Base-by-base conservation (phyloP, 1,284 basidiomycete genomes). In the Puccinia polysora region DNA sequence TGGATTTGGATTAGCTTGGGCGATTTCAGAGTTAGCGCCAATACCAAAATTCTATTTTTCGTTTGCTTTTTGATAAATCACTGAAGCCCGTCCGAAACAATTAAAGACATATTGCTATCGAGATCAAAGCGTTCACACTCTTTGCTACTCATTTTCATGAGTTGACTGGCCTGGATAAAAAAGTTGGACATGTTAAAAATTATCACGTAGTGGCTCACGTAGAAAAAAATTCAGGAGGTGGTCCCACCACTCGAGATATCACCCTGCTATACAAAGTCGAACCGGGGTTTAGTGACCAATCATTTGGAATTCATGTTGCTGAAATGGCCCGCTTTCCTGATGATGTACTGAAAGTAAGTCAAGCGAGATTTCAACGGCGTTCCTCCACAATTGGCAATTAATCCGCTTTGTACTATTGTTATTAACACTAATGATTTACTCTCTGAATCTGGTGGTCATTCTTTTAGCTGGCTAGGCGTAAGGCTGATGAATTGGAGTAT, bases 71-170 rank as follows among this genome's bases (percentile, higher is more conserved):
- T 36, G 20, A n/a, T 68, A 23, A 43, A 43, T 18, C 18, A 43
- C 28, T 5, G n/a, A 25, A 30, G 52, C 28, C 40, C 7, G 40
- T 8, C 8, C 45, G 30, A 18, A 47, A 18, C 18, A 23, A 36
- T 14, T 15, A 36, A 62, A 94, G 91, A 80, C 89, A 95, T 78
- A 96, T 99, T 75, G 91, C 92, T 0, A 90, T 88, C 1, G 84
- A 90, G 75, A 94, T 97, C 55, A 88, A 88, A 74, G 90, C 90
- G 1, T 94, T 95, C 81, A 96, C 92, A 78, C 84, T 98, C 5
- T 99, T 99, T 78, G 96, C 96, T 0, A 97, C 95, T 0, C 94
- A 98, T 80, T 99, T 97, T 82, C 95, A 98, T 81, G 96, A 99
- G 79, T 84, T 99, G 20, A 98, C 96, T 0, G 87, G 89, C 0